phyloP scores from a whole-genome alignment of 495 filamentous ascomycete genomes.

The Chlorociboria aeruginascens region DNA sequence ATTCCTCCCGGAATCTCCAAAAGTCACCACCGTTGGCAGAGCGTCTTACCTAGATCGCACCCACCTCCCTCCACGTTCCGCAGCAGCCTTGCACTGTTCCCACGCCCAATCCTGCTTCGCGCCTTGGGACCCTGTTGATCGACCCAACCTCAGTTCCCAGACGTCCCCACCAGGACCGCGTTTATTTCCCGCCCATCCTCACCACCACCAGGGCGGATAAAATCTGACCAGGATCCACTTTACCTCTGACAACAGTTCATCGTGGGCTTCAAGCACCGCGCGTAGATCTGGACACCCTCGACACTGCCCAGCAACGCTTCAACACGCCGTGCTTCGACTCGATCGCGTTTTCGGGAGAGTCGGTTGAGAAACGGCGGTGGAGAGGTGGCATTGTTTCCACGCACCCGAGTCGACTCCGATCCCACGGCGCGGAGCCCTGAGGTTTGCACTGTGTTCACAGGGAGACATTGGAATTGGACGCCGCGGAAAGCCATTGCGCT shows the following conservation, averaged over 20 bases:
- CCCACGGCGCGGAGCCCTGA: not conserved
- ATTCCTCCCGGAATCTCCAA: not conserved
- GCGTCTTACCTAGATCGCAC: too few relatives aligned
- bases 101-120: not conserved
- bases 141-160: conserved; percentile 8
- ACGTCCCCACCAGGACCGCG: conserved; percentile 12
- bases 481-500: not conserved
- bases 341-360: not conserved
- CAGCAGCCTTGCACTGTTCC: not conserved
- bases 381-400: not conserved
- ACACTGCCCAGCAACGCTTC: too few relatives aligned
- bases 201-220: conserved; percentile 14
- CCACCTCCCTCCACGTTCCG: not conserved
- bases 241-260: conserved; percentile 10
- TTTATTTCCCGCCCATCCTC: conserved; percentile 12
- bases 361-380: too few relatives aligned
- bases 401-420: not conserved
- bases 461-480: not conserved
- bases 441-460: not conserved
- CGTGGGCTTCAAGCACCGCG: conserved; percentile 11
- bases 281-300: too few relatives aligned
- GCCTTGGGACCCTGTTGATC: conserved; percentile 3
- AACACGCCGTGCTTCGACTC: too few relatives aligned
- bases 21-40: not conserved
- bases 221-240: conserved; percentile 16